Evolutionary conservation across 768 basidiomycete genomes (phyloP).

Genomic region (Tricholoma furcatifolium): DNA sequence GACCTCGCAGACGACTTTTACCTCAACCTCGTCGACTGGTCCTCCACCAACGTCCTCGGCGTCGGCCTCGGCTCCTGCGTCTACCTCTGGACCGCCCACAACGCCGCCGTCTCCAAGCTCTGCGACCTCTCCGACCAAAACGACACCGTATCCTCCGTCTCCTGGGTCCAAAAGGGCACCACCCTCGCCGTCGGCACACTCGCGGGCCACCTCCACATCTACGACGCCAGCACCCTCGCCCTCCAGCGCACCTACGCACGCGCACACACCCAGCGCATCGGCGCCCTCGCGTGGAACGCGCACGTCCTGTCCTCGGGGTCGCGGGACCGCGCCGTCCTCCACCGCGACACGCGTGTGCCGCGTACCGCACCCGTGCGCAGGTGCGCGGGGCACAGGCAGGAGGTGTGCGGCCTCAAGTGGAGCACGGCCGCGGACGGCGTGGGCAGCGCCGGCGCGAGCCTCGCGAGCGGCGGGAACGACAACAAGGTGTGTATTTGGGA

Average conservation of each 20-base stretch:
- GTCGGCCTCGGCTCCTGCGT: slow-evolving; percentile 92
- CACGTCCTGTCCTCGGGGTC: slow-evolving; percentile 88
- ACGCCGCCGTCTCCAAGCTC: slow-evolving; percentile 87
- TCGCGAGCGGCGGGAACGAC: slow-evolving; percentile 97
- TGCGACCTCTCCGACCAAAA: slow-evolving; percentile 71
- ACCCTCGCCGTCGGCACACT: slow-evolving; percentile 93
- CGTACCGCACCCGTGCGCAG: slow-evolving; percentile 61
- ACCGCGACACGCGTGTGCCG: slow-evolving; percentile 86
- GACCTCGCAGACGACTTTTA: slow-evolving; percentile 99
- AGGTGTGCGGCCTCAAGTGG: slow-evolving; percentile 97
- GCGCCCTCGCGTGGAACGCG: slow-evolving; percentile 92
- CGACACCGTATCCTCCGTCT: slow-evolving; percentile 83
- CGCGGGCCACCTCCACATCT: slow-evolving; percentile 87
- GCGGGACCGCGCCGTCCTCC: slow-evolving; percentile 86
- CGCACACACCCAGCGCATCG: slow-evolving; percentile 88
- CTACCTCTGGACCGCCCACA: slow-evolving; percentile 96
- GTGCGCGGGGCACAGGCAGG: slow-evolving; percentile 80
- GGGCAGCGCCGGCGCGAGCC: slow-evolving; percentile 43
- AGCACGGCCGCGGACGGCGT: slow-evolving; percentile 37
- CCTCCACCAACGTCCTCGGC: slow-evolving; percentile 89
- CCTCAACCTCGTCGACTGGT: slow-evolving; percentile 97
- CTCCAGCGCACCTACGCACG: slow-evolving; percentile 78
- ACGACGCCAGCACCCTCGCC: slow-evolving; percentile 80
- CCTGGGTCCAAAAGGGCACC: slow-evolving; percentile 93
- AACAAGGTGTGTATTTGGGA: slow-evolving; percentile 99